phyloP scores from a whole-genome alignment of 768 basidiomycete species.

The Tylopilus plumbeoviolaceoides region DNA sequence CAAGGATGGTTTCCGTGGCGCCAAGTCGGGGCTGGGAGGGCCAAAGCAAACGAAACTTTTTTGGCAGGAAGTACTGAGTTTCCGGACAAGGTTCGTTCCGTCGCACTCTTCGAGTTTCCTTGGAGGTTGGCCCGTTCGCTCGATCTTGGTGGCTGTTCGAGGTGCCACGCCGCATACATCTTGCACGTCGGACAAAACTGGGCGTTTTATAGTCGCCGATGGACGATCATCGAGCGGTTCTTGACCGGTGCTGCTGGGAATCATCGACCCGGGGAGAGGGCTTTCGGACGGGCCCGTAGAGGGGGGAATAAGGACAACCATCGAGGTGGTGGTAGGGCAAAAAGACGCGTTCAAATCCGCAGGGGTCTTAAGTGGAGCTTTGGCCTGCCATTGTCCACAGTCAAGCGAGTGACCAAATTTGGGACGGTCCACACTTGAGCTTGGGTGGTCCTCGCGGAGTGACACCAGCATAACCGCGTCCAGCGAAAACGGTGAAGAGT shows the following conservation, averaged over 20 bases:
- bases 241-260: background rate
- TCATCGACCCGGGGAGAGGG: background rate
- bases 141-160: background rate
- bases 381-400: background rate
- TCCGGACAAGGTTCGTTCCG: background rate
- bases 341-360: background rate
- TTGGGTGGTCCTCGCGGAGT: background rate
- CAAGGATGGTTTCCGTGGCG: background rate
- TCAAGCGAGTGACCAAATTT: background rate
- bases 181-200: background rate
- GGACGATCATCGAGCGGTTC: background rate
- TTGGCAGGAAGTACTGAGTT: background rate
- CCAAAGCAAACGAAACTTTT: background rate
- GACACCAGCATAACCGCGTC: background rate
- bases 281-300: background rate
- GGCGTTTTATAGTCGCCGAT: background rate
- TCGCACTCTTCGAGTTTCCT: background rate
- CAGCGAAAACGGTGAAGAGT: background rate
- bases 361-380: background rate
- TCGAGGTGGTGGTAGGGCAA: background rate
- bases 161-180: slow-evolving; percentile 11
- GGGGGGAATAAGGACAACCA: background rate
- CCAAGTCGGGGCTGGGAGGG: slow-evolving; percentile 1
- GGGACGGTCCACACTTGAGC: background rate
- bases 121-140: background rate